A percentile compares a stretch with the other conserved stretches of the same genome.
Evolutionary conservation across 2,329 filamentous ascomycete genomes (phyloP).

Genomic region (Xylariomycetidae sp.): DNA sequence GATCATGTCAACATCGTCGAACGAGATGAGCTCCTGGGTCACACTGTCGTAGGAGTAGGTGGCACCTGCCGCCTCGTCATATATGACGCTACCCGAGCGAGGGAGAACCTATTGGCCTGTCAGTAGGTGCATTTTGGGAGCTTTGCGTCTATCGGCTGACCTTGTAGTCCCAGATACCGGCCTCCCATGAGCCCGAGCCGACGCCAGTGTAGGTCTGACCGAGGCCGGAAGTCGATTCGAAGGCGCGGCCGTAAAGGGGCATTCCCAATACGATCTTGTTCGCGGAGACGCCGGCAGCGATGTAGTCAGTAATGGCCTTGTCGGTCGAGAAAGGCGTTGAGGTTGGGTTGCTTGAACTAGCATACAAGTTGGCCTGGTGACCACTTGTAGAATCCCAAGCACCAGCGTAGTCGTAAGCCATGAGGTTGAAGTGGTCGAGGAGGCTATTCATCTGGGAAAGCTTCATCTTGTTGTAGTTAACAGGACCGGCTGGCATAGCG

Average conservation of each 20-base stretch:
- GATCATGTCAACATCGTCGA: slow-evolving; percentile 60
- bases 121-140: no score
- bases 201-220: slow-evolving; percentile 60
- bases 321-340: slow-evolving; percentile 68
- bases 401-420: slow-evolving; percentile 72
- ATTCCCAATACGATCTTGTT: slow-evolving; percentile 72
- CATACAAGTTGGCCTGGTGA: slow-evolving; percentile 69
- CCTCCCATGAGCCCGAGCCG: slow-evolving; percentile 67
- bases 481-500: slow-evolving; percentile 44
- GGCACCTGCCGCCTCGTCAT: slow-evolving; percentile 55
- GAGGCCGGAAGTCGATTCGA: slow-evolving; percentile 58
- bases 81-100: slow-evolving; percentile 48
- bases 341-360: slow-evolving; percentile 45
- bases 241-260: slow-evolving; percentile 75
- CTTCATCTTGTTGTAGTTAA: slow-evolving; percentile 43
- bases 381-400: slow-evolving; percentile 60
- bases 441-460: slow-evolving; percentile 40
- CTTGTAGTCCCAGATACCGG: slow-evolving; percentile 78
- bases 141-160: no score
- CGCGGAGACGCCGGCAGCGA: slow-evolving; percentile 54
- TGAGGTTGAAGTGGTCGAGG: slow-evolving; percentile 56
- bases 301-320: slow-evolving; percentile 61
- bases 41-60: slow-evolving; percentile 66
- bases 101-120: no score
- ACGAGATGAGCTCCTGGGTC: slow-evolving; percentile 63